Evolutionary conservation across 2,329 filamentous ascomycete species (phyloP), one percentile per base, ranked within the genome.

Genomic region (Talaromyces sp.): DNA sequence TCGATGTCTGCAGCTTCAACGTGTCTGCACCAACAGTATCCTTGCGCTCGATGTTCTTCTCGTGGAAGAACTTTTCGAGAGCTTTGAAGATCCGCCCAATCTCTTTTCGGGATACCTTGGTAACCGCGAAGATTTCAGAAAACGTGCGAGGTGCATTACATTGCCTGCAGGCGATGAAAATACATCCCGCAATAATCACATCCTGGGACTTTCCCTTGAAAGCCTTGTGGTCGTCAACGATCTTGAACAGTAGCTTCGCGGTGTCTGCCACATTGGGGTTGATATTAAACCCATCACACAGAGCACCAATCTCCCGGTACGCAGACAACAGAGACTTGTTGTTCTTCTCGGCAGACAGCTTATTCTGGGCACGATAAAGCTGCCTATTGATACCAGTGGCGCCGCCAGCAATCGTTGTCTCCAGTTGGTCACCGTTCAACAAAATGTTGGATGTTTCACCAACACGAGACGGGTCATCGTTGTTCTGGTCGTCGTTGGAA

Each of bases 201-300:
- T 97, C 93, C 71, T 92, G 89, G 0, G 90, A 89, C 78, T 99
- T 99, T 72, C 92, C 92, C 79, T 96, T 96, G 83, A 97, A 92
- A 59, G 92, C 84, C 74, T 93, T 93, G 71, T 88, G 88, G 76
- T 99, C 94, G 68, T 96, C 92, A 26, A 93, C 90, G 60, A 94
- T 84, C 80, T 97, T 97, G 84, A 89, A 99, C 65, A 97, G 88
- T 73, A 95, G 90, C 80, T 97, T 97, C 63, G 94, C 92, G 1
- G 89, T 90, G 70, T 97, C 92, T 56, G 90, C 88, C 46, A 95
- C 91, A 60, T 88, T 87, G 70, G 88, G 88, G 54, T 89, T 87
- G 62, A 95, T 88, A 71, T 88, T 87, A 72, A 92, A 91, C 60
- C 87, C 87, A 69, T 97, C 93, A 71, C 91, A 96, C 62, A 95